Conservation (phyloP, 208 protist species). For the Trypanosoma theileri region DNA sequence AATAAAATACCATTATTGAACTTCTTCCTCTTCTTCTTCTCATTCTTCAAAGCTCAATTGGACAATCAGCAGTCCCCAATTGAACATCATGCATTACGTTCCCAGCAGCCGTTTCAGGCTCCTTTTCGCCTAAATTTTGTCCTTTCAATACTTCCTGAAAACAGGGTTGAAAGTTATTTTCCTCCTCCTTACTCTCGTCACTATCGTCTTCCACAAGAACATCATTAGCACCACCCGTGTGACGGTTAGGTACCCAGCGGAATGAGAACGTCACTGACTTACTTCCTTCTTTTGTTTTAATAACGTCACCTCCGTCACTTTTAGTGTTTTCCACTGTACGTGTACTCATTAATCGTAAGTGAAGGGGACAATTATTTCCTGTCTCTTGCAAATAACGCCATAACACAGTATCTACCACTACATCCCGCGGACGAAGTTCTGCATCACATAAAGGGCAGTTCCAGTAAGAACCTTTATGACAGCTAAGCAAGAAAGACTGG, state of each 20-base stretch:
- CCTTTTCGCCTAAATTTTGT: not conserved
- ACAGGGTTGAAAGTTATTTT: not conserved
- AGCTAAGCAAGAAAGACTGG: constrained; percentile 54
- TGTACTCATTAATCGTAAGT: constrained; percentile 17
- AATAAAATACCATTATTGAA: not conserved
- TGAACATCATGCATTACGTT: not conserved
- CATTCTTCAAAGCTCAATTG: constrained; percentile 62
- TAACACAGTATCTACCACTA: constrained; percentile 69
- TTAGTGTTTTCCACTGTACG: not conserved
- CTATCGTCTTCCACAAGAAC: constrained; percentile 26
- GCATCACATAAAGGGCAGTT: constrained; percentile 84
- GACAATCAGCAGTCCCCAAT: constrained; percentile 54
- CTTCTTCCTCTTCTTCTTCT: not conserved
- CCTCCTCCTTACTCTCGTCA: constrained; percentile 3
- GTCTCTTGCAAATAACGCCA: constrained; percentile 45
- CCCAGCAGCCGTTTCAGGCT: not conserved
- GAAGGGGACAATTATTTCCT: constrained; percentile 18
- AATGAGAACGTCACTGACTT: not conserved
- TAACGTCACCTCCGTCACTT: not conserved
- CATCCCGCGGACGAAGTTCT: constrained; percentile 48
- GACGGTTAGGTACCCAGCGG: constrained; percentile 16
- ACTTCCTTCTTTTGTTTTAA: not conserved
- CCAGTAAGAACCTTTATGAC: constrained; percentile 76
- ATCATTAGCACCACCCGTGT: not conserved
- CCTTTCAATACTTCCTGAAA: not conserved